Evolutionary conservation across 2,329 filamentous ascomycete species (phyloP), one percentile per base, ranked within the genome.

Genomic region (Sclerotinia nivalis): DNA sequence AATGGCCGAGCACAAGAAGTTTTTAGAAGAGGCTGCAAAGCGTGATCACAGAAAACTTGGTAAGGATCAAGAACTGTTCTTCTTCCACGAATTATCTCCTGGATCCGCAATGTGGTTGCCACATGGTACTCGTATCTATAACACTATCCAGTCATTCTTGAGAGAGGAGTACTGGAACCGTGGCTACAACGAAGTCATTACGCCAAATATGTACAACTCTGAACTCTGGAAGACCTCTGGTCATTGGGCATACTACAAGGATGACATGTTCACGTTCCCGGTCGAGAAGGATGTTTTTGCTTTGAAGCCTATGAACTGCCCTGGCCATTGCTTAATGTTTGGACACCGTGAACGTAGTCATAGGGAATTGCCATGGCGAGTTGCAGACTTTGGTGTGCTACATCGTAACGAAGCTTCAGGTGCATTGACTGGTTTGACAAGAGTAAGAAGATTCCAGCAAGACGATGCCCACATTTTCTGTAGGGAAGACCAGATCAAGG

Each of bases 381-480:
- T 97, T 82, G 95, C 96, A 66, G 96, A 99, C 80, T 98, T 98
- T 80, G 95, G 95, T 80, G 92, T 97, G 37, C 85, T 99, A 66
- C 96, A 99, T 83, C 88, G 96, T 70, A 98, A 99, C 79, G 96
- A 99, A 81, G 90, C 94, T 47, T 97, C 93, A 2, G 96, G 96
- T 68, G 95, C 96, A 6, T 85, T 99, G 56, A 92, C 90, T 59
- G 96, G 96, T 47, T 85, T 99, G 73, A 98, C 96, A 3, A 89
- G 96, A 80, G 95, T 98, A 15, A 89, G 96, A 62, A 89, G 94
- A 75, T 98, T 99, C 84, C 91, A 96, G 79, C 95, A 98, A 82
- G 96, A 99, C 77, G 96, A 99, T 80, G 92, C 92, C 3, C 96
- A 99, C 80, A 96, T 97, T 75, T 97, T 99, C 86, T 97, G 94